Conservation (phyloP, 257 asterid species). For the Lycium barbarum region DNA sequence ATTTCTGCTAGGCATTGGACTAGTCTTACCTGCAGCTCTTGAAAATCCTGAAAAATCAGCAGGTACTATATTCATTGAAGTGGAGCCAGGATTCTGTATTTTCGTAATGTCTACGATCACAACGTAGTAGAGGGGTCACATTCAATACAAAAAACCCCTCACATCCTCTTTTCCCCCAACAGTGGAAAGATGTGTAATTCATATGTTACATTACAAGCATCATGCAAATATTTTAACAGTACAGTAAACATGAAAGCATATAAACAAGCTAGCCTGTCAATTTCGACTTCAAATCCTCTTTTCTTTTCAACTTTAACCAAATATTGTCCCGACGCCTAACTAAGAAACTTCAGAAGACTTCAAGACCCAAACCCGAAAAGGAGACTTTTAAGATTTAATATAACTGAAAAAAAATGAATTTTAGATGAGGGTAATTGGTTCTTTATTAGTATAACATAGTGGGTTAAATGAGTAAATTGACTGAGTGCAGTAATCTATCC, state of each 20-base stretch:
- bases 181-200: not conserved
- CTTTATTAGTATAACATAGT: not conserved
- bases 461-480: not conserved
- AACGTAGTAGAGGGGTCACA: not conserved
- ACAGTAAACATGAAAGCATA: slow-evolving; percentile 7
- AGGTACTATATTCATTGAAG: slow-evolving; percentile 27
- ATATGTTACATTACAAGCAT: not conserved
- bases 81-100: slow-evolving; percentile 2
- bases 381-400: not conserved
- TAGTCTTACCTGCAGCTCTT: slow-evolving; percentile 69
- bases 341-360: slow-evolving; percentile 19
- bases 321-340: not conserved
- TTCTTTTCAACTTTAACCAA: not conserved
- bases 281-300: not conserved
- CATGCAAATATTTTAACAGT: not conserved
- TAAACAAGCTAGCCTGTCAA: not conserved
- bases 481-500: slow-evolving; percentile 16
- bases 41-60: slow-evolving; percentile 59
- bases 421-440: not conserved
- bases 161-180: not conserved
- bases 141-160: not conserved
- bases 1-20: slow-evolving; percentile 85
- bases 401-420: not conserved
- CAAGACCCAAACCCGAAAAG: not conserved
- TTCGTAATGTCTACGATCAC: not conserved